Percentiles rank a stretch among this genome's conserved stretches.
Evolutionary conservation across 257 asterid genomes (phyloP).

Genomic region (Rubia yunnanensis): DNA sequence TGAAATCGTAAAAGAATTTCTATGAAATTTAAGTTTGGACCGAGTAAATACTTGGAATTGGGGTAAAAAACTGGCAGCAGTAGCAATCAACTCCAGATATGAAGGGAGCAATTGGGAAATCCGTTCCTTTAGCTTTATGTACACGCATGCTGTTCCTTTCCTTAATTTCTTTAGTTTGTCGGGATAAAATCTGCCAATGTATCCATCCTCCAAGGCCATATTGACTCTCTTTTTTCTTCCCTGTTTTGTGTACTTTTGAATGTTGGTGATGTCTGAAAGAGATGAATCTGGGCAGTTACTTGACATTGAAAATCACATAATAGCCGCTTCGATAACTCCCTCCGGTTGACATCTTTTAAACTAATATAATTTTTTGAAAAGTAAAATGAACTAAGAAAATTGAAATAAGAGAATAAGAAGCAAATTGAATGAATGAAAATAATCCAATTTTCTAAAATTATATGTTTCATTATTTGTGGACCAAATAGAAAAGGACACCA

Average conservation of each 20-base stretch:
- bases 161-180: conserved; percentile 2
- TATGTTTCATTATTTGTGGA: too few relatives aligned
- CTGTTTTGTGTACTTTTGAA: neutral
- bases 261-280: neutral
- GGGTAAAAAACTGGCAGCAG: too few relatives aligned
- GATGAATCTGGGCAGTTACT: neutral
- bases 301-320: neutral
- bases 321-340: neutral
- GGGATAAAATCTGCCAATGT: neutral
- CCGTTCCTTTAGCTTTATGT: neutral
- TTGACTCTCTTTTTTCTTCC: neutral
- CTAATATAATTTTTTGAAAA: too few relatives aligned
- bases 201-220: neutral
- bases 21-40: too few relatives aligned
- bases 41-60: too few relatives aligned
- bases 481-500: too few relatives aligned
- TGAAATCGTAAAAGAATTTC: too few relatives aligned
- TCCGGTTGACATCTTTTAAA: too few relatives aligned
- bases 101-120: neutral
- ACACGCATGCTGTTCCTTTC: neutral
- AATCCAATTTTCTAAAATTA: too few relatives aligned
- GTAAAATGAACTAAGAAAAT: too few relatives aligned
- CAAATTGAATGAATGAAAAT: too few relatives aligned
- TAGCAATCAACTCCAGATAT: neutral
- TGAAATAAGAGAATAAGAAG: too few relatives aligned